Base-by-base conservation (phyloP, 2,329 filamentous ascomycete genomes). In the Juglanconis juglandina region DNA sequence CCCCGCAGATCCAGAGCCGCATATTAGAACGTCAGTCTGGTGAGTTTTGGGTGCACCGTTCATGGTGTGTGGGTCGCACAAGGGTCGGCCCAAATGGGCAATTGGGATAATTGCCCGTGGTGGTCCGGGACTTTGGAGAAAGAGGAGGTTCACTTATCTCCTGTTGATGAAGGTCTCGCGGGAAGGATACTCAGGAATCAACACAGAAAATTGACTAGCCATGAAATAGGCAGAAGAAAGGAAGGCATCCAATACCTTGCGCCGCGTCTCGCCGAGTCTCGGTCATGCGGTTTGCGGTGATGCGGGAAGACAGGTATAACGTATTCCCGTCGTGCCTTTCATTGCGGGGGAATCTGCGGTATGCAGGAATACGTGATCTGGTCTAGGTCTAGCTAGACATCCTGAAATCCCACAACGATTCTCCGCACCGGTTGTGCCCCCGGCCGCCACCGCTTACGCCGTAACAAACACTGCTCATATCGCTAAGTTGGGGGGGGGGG, bases 1-100 rank as follows among this genome's bases (percentile, higher is more conserved):
- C 17, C 86, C 86, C 5, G 86, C 86, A 1, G 84, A 86, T 35
- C 86, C 86, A 57, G 79, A 81, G 60, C 86, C 85, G 61, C 78
- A 79, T 63, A 88, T 87, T 14, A 88, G 71, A 14, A 88, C 82
- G 65, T 87, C 82, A 63, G 61, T 63, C 4, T 60, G 37, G 39
- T 51, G 54, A 9, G 35, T 34, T 3, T 33, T 35, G 11, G 10
- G 14, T 13, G 50, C 46, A 41, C 33, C 9, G 13, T n/a, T 42
- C 53, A 57, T 57, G 48, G 35, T 49, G 37, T 49, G 37, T 4
- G 9, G 8, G 4, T 5, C 14, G 14, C 5, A 17, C 14, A 9
- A 30, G 9, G 5, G 5, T 46, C 8, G 14, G 5, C 17, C 17
- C 17, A 17, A 17, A 17, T 17, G 17, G 17, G 17, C 17, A 17